Conservation (phyloP, 352 stramenopile species). For the Pythium aristosporum region DNA sequence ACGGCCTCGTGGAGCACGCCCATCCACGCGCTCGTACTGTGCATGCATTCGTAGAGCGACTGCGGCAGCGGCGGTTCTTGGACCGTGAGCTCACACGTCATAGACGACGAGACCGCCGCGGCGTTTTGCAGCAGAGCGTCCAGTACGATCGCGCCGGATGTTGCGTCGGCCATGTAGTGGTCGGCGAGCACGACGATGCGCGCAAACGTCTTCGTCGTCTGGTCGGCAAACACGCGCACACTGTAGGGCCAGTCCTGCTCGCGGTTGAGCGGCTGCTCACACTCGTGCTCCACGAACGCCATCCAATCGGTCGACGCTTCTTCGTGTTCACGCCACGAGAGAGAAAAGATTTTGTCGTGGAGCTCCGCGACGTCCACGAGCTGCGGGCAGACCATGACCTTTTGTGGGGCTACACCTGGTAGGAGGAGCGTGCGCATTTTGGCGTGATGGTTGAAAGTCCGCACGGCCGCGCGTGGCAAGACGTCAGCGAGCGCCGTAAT, state of each 20-base stretch:
- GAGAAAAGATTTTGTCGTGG: slow-evolving; percentile 27
- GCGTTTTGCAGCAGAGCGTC: slow-evolving; percentile 48
- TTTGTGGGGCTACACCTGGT: slow-evolving; percentile 40
- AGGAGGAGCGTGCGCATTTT: slow-evolving; percentile 46
- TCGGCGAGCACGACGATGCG: slow-evolving; percentile 52
- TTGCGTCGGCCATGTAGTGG: slow-evolving; percentile 63
- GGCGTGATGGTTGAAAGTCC: slow-evolving; percentile 60
- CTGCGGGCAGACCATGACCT: slow-evolving; percentile 49
- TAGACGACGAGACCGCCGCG: not conserved
- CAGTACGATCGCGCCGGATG: slow-evolving; percentile 43
- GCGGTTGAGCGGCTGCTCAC: slow-evolving; percentile 41
- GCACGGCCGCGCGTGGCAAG: slow-evolving; percentile 43
- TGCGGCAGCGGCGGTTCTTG: slow-evolving; percentile 32
- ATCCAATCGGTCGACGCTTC: slow-evolving; percentile 40
- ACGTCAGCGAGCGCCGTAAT: slow-evolving; percentile 33
- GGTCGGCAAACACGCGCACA: slow-evolving; percentile 43
- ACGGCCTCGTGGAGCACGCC: slow-evolving; percentile 52
- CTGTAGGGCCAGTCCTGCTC: slow-evolving; percentile 49
- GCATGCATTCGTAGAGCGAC: slow-evolving; percentile 59
- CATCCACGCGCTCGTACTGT: slow-evolving; percentile 52
- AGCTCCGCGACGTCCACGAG: slow-evolving; percentile 45
- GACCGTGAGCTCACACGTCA: slow-evolving; percentile 5
- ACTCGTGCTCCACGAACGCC: slow-evolving; percentile 44
- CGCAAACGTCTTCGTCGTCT: slow-evolving; percentile 36
- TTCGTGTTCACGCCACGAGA: slow-evolving; percentile 40